A percentile compares a stretch with the other conserved stretches of the same genome.
Conservation (phyloP, 352 stramenopile species). For the Ophiocytium majus region DNA sequence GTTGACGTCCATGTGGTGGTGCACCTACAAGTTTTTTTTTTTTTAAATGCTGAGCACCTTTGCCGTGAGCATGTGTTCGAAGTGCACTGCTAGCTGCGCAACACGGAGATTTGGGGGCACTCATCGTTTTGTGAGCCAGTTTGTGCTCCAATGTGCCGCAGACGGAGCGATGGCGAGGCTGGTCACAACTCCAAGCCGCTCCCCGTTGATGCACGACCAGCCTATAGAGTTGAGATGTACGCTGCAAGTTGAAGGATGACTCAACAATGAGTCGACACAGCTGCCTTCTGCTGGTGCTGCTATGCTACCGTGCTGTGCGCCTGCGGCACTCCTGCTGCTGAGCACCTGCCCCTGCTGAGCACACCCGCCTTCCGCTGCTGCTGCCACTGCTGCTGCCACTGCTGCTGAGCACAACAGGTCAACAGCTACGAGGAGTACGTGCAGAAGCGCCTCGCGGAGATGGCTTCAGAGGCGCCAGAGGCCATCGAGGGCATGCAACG, state of each 20-base stretch:
- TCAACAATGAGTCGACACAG: background rate
- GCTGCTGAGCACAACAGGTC: background rate
- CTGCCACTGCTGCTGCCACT: slow-evolving; percentile 8
- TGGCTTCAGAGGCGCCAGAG: background rate
- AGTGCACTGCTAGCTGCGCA: too few species aligned
- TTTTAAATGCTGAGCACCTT: too few species aligned
- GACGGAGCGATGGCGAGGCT: too few species aligned
- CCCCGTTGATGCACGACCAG: too few species aligned
- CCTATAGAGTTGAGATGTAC: too few species aligned
- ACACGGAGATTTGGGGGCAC: too few species aligned
- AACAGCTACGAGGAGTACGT: slow-evolving; percentile 17
- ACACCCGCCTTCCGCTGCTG: background rate
- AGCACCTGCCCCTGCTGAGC: background rate
- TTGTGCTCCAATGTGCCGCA: too few species aligned
- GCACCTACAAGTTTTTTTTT: too few species aligned
- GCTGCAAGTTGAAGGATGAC: background rate
- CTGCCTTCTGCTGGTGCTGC: background rate
- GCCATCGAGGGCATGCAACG: background rate
- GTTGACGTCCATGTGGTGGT: too few species aligned
- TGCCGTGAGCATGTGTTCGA: too few species aligned
- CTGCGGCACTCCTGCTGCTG: background rate
- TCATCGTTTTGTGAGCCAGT: too few species aligned
- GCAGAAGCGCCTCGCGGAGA: slow-evolving; percentile 4
- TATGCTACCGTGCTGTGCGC: background rate
- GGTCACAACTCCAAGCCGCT: too few species aligned